Percentiles rank a stretch among this genome's conserved stretches.
Evolutionary conservation across 2,329 filamentous ascomycete genomes (phyloP).

Genomic region (Penicillium sp.): DNA sequence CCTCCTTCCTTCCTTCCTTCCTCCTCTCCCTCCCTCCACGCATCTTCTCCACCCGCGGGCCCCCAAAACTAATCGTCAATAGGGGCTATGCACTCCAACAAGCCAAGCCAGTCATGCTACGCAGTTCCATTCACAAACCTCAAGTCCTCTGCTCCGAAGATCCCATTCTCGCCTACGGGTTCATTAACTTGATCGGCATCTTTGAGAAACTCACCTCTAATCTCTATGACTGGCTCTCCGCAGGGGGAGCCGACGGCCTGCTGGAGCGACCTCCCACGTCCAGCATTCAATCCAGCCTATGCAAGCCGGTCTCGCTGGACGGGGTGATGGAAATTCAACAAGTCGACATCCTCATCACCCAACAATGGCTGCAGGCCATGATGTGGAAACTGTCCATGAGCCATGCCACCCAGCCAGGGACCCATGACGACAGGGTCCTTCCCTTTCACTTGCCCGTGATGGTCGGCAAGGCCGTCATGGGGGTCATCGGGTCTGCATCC

Average conservation of each 20-base stretch:
- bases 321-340: slow-evolving; percentile 59
- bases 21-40: background rate
- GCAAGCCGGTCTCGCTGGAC: slow-evolving; percentile 51
- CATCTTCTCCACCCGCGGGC: no score
- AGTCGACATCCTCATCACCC: slow-evolving; percentile 62
- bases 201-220: slow-evolving; percentile 35
- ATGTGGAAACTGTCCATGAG: slow-evolving; percentile 68
- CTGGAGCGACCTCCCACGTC: slow-evolving; percentile 27
- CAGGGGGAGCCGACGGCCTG: slow-evolving; percentile 28
- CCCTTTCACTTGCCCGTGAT: slow-evolving; percentile 60
- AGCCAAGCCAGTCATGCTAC: slow-evolving; percentile 63
- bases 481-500: slow-evolving; percentile 67
- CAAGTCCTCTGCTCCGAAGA: slow-evolving; percentile 57
- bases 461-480: slow-evolving; percentile 57
- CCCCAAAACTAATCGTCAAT: background rate
- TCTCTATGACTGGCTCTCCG: slow-evolving; percentile 36
- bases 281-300: slow-evolving; percentile 48
- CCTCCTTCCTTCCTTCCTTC: background rate
- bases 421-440: slow-evolving; percentile 51
- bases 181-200: slow-evolving; percentile 36
- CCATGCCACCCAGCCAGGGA: slow-evolving; percentile 55
- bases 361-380: slow-evolving; percentile 66
- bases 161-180: slow-evolving; percentile 36
- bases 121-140: slow-evolving; percentile 59
- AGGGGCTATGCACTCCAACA: slow-evolving; percentile 68